A percentile compares a stretch with the other conserved stretches of the same genome.
These are phyloP conservation scores for Panellus pusillus DNA, from an alignment of 768 basidiomycete genomes.

Conservation along the genomic window DNA sequence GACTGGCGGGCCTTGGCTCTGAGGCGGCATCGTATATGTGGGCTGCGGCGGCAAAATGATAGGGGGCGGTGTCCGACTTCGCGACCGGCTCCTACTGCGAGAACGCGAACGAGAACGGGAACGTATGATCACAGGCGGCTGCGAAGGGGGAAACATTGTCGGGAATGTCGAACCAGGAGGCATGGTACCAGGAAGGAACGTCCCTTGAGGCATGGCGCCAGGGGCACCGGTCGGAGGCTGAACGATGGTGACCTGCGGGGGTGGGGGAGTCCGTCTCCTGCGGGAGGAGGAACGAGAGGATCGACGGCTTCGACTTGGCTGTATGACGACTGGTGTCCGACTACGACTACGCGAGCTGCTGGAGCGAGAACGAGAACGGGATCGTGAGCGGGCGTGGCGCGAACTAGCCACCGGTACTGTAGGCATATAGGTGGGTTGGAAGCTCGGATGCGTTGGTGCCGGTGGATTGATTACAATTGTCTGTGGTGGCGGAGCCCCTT, in stretches of 20 bases:
- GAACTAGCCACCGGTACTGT: background rate
- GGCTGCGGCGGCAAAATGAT: conserved; percentile 6
- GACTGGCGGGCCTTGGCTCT: background rate
- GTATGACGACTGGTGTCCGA: conserved; percentile 9
- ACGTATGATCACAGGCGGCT: background rate
- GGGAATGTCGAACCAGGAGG: background rate
- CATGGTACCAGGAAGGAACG: background rate
- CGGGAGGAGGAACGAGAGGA: conserved; percentile 5
- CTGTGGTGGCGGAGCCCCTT: conserved; percentile 8
- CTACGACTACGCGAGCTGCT: background rate
- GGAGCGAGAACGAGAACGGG: conserved; percentile 8
- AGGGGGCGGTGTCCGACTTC: conserved; percentile 3
- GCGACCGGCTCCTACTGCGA: conserved; percentile 4
- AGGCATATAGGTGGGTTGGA: conserved; percentile 5
- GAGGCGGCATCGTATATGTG: background rate
- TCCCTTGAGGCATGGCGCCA: background rate
- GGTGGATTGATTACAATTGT: conserved; percentile 15
- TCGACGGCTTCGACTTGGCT: conserved; percentile 7
- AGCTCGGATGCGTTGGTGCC: background rate
- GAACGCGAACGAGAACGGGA: background rate
- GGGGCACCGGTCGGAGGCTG: background rate
- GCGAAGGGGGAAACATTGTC: background rate
- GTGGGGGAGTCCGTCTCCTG: conserved; percentile 1
- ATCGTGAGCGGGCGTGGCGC: conserved; percentile 2
- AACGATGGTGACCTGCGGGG: conserved; percentile 1